Base-by-base conservation (phyloP, 352 stramenopile genomes). In the Phytophthora capsici region DNA sequence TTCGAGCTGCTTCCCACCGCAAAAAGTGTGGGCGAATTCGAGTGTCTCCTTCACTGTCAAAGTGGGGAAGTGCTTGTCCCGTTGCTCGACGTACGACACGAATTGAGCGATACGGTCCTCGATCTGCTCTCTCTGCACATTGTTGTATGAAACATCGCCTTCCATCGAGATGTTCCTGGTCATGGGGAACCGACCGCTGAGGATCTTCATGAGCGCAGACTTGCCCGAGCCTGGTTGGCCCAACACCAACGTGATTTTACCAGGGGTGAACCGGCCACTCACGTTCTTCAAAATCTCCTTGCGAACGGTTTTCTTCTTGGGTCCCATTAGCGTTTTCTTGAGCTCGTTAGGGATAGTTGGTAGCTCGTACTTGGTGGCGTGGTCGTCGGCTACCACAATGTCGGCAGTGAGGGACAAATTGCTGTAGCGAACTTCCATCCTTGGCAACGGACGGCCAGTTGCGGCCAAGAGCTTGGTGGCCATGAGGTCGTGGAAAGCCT, bases 31-130 rank as follows among this genome's bases (percentile, higher is more conserved):
- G 0, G 79, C 75, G 47, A 87, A 88, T 34, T 77, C 44, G 6
- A 87, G 55, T 19, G 79, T 88, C 62, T 88, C 78, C 36, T 75
- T 69, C 1, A 84, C 78, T 1, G 78, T 84, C 9, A 88, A 58
- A 10, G 64, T 83, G 1, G 79, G 64, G 23, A 78, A 83, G 56
- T 88, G 79, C 36, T 76, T 75, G 51, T 86, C 75, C 4, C 52
- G 63, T 52, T 88, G 77, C 16, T 57, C 62, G 22, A 84, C 75
- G 61, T 88, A 88, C 12, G 76, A 54, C 19, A 69, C 45, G 50
- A 82, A 69, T 45, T 84, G 76, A 22, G 78, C 20, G 17, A 63
- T 17, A 45, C 71, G 10, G 10, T 47, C 19, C 17, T 32, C 25
- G 46, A 16, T 71, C 32, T 40, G 28, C 26, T 36, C 32, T 25